Evolutionary conservation across 2,329 filamentous ascomycete genomes (phyloP), one percentile per base, ranked within the genome.

Genomic region (Epichloe bromicola): DNA sequence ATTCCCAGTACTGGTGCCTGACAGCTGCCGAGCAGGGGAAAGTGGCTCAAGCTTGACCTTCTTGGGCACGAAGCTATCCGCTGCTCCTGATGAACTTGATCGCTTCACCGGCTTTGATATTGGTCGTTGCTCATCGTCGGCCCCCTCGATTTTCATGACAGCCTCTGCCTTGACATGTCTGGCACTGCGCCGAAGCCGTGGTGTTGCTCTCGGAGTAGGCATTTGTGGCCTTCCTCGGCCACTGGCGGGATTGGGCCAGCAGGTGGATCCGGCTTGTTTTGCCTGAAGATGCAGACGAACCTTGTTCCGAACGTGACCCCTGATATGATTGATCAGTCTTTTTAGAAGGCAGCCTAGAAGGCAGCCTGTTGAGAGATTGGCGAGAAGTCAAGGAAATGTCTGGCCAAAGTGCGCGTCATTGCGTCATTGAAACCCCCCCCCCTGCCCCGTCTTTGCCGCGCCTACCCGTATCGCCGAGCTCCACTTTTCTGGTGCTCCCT

Each of bases 51-150:
- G 33, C 47, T 54, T 57, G 43, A 51, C 37, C 30, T 49, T 51
- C 26, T 55, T 53, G 23, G 34, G n/a, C 15, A 33, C 12, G 34
- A 17, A 34, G 4, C 20, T 44, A 11, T 26, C 20, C 12, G 37
- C 40, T 39, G 37, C 6, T 14, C 33, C 12, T 63, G 67, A 14
- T 73, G 70, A 70, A 4, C 20, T 10, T n/a, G 20, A 26, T 11
- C 47, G 44, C 42, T 49, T 49, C 11, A 37, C 15, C 7, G 49
- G n/a, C 8, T 12, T 14, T 14, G 17, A 20, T 4, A 17, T 4
- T 7, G 36, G 10, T 5, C 19, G 34, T 37, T 46, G 7, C 1
- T n/a, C 15, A 30, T 30, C n/a, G 6, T 19, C 26, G 5, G 8
- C 6, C 4, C 5, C 19, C 39, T 50, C 43, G 33, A 11, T 19